phyloP scores from a whole-genome alignment of 2,329 filamentous ascomycete genomes.

The Ophiocordyceps camponoti-rufipedis region DNA sequence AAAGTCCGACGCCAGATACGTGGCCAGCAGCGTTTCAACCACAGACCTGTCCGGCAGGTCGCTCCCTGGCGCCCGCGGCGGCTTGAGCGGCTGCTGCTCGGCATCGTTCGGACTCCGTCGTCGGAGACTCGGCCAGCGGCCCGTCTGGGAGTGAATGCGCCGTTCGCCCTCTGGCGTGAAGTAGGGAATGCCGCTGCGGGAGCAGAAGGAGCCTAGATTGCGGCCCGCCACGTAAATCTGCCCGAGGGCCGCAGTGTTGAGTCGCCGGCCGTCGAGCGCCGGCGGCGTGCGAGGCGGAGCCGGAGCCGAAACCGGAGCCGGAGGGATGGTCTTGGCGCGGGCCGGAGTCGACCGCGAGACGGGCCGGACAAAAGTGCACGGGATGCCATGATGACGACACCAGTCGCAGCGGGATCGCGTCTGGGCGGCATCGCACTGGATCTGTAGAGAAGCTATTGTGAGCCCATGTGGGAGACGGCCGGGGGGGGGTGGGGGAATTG shows the following conservation, averaged over 20 bases:
- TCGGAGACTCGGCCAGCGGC: constrained; percentile 8
- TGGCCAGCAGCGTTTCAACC: constrained; percentile 8
- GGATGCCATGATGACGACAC: constrained; percentile 27
- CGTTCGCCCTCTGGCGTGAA: constrained; percentile 25
- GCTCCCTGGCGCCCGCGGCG: not conserved
- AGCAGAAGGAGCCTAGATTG: constrained; percentile 25
- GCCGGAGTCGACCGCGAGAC: not conserved
- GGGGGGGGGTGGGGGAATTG: too few relatives aligned
- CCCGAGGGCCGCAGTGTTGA: constrained; percentile 6
- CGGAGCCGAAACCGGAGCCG: not conserved
- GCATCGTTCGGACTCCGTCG: too few relatives aligned
- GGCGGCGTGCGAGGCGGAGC: not conserved
- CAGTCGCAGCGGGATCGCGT: constrained; percentile 24
- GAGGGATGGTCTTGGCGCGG: not conserved
- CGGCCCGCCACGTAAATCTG: constrained; percentile 28
- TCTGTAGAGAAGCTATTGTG: constrained; percentile 13
- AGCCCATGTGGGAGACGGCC: not conserved
- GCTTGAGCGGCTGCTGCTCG: not conserved
- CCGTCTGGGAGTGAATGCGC: constrained; percentile 28
- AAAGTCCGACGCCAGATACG: constrained; percentile 15
- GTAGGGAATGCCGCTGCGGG: constrained; percentile 28
- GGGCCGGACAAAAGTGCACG: constrained; percentile 22
- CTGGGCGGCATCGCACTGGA: constrained; percentile 27
- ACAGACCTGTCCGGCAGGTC: constrained; percentile 18
- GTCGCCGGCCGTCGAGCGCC: not conserved